phyloP scores from a whole-genome alignment of 2,329 filamentous ascomycete genomes.

The Periconia sp. region DNA sequence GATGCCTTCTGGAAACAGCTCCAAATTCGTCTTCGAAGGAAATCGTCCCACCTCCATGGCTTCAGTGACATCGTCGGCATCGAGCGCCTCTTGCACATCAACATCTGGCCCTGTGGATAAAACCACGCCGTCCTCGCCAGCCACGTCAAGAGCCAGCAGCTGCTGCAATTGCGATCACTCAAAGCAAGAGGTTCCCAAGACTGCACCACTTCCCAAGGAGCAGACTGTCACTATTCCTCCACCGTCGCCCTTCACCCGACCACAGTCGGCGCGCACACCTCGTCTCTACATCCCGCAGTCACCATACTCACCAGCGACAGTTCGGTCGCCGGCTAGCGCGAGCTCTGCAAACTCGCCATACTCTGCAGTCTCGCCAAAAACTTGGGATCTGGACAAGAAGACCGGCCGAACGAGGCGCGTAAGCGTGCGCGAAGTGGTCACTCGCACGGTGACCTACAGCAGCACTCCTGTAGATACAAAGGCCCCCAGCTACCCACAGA shows the following conservation, averaged over 20 bases:
- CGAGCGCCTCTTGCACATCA: slow-evolving; percentile 43
- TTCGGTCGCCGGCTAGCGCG: slow-evolving; percentile 72
- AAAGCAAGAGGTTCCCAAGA: slow-evolving; percentile 47
- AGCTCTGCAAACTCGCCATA: slow-evolving; percentile 72
- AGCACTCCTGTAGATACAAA: slow-evolving; percentile 51
- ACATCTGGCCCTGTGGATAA: slow-evolving; percentile 42
- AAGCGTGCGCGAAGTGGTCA: slow-evolving; percentile 86
- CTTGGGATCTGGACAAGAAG: slow-evolving; percentile 78
- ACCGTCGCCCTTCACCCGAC: slow-evolving; percentile 68
- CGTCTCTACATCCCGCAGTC: slow-evolving; percentile 78
- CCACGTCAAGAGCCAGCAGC: slow-evolving; percentile 46
- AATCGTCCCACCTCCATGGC: slow-evolving; percentile 42
- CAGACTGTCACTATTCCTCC: slow-evolving; percentile 65
- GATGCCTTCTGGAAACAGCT: slow-evolving; percentile 62
- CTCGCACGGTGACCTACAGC: slow-evolving; percentile 92
- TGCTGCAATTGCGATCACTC: slow-evolving; percentile 43
- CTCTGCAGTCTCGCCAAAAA: slow-evolving; percentile 75
- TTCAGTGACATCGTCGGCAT: slow-evolving; percentile 45
- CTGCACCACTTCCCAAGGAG: slow-evolving; percentile 51
- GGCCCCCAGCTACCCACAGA: slow-evolving; percentile 58
- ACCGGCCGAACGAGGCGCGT: slow-evolving; percentile 64
- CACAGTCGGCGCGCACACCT: slow-evolving; percentile 64
- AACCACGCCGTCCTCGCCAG: slow-evolving; percentile 28
- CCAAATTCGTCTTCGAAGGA: slow-evolving; percentile 56
- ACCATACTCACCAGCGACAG: slow-evolving; percentile 68